These are phyloP conservation scores for Vigna radiata DNA, from an alignment of 306 rosid species.

Conservation along the genomic window DNA sequence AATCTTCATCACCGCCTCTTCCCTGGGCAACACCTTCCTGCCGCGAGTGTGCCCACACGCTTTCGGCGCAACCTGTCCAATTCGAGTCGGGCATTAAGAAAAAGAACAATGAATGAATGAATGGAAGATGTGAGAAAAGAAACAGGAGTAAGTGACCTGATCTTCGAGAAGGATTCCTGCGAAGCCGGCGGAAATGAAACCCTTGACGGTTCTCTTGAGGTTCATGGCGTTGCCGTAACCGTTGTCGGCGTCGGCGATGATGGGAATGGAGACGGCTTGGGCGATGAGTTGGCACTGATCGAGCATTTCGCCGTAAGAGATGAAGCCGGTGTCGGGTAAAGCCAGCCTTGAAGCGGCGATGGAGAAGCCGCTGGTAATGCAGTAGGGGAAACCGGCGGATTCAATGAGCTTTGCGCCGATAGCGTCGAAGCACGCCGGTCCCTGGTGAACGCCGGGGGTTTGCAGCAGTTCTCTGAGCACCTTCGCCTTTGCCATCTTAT, in stretches of 20 bases:
- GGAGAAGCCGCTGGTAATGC: constrained; percentile 92
- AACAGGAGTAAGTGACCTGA: constrained; percentile 58
- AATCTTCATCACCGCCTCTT: constrained; percentile 79
- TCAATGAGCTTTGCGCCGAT: constrained; percentile 84
- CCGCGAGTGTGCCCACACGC: constrained; percentile 92
- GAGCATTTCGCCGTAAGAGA: constrained; percentile 88
- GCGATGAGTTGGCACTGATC: constrained; percentile 79
- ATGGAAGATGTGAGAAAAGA: too few relatives aligned
- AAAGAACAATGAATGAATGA: too few relatives aligned
- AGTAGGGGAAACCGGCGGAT: constrained; percentile 71
- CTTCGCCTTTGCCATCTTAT: constrained; percentile 36
- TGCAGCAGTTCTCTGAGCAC: constrained; percentile 66
- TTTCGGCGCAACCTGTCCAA: constrained; percentile 73
- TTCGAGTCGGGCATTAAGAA: background rate
- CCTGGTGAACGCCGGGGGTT: constrained; percentile 75
- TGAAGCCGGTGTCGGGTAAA: constrained; percentile 82
- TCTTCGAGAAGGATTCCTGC: constrained; percentile 89
- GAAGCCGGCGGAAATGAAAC: constrained; percentile 80
- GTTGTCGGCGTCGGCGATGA: constrained; percentile 87
- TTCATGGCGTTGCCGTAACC: constrained; percentile 93
- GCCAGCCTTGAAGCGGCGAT: constrained; percentile 79
- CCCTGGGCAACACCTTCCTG: constrained; percentile 78
- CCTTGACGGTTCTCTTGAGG: constrained; percentile 87
- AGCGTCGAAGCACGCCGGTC: constrained; percentile 89
- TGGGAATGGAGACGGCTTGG: constrained; percentile 79